These are phyloP conservation scores for Buddleja alternifolia DNA, from an alignment of 257 asterid species.

Conservation along the genomic window DNA sequence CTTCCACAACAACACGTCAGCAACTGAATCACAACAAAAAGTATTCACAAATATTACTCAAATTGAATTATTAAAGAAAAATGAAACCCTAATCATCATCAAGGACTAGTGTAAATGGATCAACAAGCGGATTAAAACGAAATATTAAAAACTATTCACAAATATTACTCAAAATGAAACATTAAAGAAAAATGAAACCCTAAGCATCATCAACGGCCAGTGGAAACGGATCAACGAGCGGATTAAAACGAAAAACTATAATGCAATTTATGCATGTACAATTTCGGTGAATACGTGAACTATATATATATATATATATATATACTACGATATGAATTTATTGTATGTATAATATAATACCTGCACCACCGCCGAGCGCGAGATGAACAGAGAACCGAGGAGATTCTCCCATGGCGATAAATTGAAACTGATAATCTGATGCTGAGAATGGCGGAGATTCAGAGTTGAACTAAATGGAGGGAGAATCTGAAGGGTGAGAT, in stretches of 20 bases:
- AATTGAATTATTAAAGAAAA: not conserved
- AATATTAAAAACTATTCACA: not conserved
- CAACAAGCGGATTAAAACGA: constrained; percentile 20
- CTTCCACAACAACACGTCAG: constrained; percentile 82
- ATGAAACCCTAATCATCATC: not conserved
- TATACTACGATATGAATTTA: too few species aligned
- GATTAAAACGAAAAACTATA: constrained; percentile 9
- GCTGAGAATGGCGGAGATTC: constrained; percentile 15
- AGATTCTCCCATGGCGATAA: constrained; percentile 60
- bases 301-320: too few species aligned
- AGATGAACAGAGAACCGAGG: constrained; percentile 50
- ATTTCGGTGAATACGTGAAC: not conserved
- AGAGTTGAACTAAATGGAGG: constrained; percentile 12
- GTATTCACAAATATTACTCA: not conserved
- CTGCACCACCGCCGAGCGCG: constrained; percentile 74
- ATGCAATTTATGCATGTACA: not conserved
- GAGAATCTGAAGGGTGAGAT: constrained; percentile 20
- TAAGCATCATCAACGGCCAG: not conserved
- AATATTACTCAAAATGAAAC: not conserved
- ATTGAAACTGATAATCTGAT: not conserved
- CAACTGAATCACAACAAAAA: constrained; percentile 53
- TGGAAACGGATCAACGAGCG: constrained; percentile 3
- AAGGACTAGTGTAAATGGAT: not conserved
- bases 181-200: not conserved
- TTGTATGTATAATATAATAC: constrained; percentile 35